Evolutionary conservation across 208 protist species (phyloP), one percentile per base, ranked within the genome.

Genomic region (Acanthamoeba royreba): DNA sequence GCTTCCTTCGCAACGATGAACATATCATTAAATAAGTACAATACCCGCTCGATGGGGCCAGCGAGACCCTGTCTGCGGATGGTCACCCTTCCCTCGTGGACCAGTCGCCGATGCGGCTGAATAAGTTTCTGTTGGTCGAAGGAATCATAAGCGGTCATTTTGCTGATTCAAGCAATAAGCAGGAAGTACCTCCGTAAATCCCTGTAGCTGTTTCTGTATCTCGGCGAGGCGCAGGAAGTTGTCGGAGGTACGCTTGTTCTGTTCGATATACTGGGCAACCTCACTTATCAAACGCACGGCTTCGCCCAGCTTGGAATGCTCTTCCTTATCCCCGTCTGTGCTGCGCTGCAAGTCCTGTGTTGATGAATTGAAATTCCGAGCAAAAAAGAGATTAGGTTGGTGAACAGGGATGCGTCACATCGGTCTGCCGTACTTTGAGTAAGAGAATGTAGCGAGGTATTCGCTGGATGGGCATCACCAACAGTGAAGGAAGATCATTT

Each of bases 391-490:
- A n/a, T n/a, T n/a, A n/a, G n/a, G n/a, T n/a, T n/a, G n/a, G n/a
- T n/a, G n/a, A n/a, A n/a, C n/a, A n/a, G n/a, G n/a, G n/a, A n/a
- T n/a, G n/a, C n/a, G n/a, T n/a, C n/a, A n/a, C n/a, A n/a, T n/a
- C n/a, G n/a, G n/a, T n/a, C n/a, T n/a, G n/a, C 19, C 53, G n/a
- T 61, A 91, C 85, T 43, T 91, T 91, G 22, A 91, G 85, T 5
- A 91, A 40, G 7, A 91, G 55, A 35, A 91, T 91, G 33, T 91
- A 91, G 52, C 85, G 85, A 5, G 85, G 85, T 45, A 91, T 91
- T n/a, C 85, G 47, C 49, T 91, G 85, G 35, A 91, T 91, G 52
- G 85, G 85, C 85, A 91, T 74, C 35, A 91, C 85, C 28, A 91
- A 38, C 22, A 91, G 52, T 8, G 85, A 91, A 9, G 52, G 38